These are phyloP conservation scores for Stagonosporopsis cucurbitacearum DNA, from an alignment of 2,329 filamentous ascomycete genomes.

Conservation along the genomic window DNA sequence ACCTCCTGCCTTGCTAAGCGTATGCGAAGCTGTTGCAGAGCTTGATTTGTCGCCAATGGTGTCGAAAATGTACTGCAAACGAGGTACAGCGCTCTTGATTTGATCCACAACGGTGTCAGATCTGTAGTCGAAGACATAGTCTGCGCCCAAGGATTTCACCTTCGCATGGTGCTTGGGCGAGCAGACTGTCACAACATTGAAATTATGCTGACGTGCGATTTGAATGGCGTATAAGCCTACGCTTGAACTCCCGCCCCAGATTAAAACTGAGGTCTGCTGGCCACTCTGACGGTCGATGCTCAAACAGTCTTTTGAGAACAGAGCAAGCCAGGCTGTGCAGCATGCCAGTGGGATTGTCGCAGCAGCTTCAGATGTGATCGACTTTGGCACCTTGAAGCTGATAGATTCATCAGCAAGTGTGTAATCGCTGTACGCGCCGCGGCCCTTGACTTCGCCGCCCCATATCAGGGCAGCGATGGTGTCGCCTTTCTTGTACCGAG, in stretches of 20 bases:
- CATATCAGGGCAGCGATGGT: conserved; percentile 44
- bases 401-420: conserved; percentile 52
- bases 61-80: conserved; percentile 49
- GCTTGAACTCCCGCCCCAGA: conserved; percentile 55
- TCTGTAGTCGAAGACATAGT: conserved; percentile 51
- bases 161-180: conserved; percentile 25
- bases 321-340: conserved; percentile 49
- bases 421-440: conserved; percentile 46
- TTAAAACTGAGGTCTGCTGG: conserved; percentile 37
- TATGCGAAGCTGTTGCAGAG: conserved; percentile 43
- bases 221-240: conserved; percentile 27
- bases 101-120: conserved; percentile 50
- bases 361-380: conserved; percentile 41
- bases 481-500: conserved; percentile 30
- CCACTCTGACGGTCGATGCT: conserved; percentile 34
- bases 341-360: conserved; percentile 52
- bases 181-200: conserved; percentile 22
- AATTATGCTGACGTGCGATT: conserved; percentile 19
- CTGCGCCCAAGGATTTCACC: conserved; percentile 21
- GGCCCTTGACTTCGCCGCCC: conserved; percentile 28
- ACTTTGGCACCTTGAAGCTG: conserved; percentile 49
- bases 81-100: conserved; percentile 43
- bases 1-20: conserved; percentile 26
- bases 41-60: conserved; percentile 52
- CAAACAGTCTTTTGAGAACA: conserved; percentile 51